phyloP scores from a whole-genome alignment of 2,329 filamentous ascomycete genomes.

The Calycina herbarum region DNA sequence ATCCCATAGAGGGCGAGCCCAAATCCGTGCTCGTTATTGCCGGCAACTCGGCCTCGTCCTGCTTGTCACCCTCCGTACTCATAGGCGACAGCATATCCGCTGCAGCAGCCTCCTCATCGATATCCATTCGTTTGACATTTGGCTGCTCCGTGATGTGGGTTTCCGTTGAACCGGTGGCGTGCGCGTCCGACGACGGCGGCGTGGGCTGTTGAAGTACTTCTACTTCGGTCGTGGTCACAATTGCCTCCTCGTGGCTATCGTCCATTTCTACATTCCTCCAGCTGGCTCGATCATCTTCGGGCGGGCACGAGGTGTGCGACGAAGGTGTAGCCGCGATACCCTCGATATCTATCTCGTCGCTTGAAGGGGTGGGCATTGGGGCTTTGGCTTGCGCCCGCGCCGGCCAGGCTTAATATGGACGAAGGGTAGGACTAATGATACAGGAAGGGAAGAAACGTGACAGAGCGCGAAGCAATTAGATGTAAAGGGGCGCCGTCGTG shows the following conservation, averaged over 20 bases:
- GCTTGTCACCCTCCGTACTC: slow-evolving; percentile 41
- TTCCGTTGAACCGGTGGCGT: slow-evolving; percentile 32
- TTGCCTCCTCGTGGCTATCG: slow-evolving; percentile 32
- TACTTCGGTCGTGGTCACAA: slow-evolving; percentile 31
- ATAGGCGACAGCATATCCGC: slow-evolving; percentile 38
- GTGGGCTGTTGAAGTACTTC: slow-evolving; percentile 33
- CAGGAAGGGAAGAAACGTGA: slow-evolving; percentile 31
- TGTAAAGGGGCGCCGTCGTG: slow-evolving; percentile 27
- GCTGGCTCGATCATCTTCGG: slow-evolving; percentile 41
- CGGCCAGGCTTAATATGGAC: slow-evolving; percentile 30
- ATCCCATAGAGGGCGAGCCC: slow-evolving; percentile 49
- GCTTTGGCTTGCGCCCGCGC: slow-evolving; percentile 32
- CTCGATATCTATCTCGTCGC: slow-evolving; percentile 25
- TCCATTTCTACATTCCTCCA: slow-evolving; percentile 39
- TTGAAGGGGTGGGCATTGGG: slow-evolving; percentile 40
- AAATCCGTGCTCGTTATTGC: slow-evolving; percentile 34
- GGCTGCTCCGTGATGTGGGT: slow-evolving; percentile 38
- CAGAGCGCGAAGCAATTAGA: slow-evolving; percentile 27
- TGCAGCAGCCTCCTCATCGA: slow-evolving; percentile 40
- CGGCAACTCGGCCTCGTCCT: slow-evolving; percentile 39
- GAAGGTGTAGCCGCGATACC: slow-evolving; percentile 28
- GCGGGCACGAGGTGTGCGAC: slow-evolving; percentile 44
- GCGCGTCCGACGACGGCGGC: slow-evolving; percentile 32
- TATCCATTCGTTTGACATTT: slow-evolving; percentile 43
- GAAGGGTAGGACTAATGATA: slow-evolving; percentile 33